Conservation (phyloP, 768 basidiomycete species). For the Pleurotus cornucopiae region DNA sequence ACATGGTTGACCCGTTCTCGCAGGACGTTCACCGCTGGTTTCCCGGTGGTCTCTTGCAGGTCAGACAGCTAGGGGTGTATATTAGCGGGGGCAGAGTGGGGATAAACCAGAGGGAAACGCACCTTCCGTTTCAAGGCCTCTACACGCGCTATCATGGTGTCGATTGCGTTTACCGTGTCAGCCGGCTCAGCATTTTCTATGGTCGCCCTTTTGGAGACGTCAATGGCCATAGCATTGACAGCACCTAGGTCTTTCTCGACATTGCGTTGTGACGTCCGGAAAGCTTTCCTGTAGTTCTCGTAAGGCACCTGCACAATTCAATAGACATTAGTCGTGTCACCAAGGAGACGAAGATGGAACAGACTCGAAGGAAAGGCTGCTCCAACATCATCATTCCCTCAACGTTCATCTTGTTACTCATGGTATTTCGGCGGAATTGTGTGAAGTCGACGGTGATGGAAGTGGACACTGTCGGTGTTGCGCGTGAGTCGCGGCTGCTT, state of each 20-base stretch:
- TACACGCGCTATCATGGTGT: slow-evolving; percentile 72
- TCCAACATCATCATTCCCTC: slow-evolving; percentile 81
- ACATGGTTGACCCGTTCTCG: slow-evolving; percentile 73
- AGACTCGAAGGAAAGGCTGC: slow-evolving; percentile 75
- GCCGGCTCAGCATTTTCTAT: slow-evolving; percentile 35
- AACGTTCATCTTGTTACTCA: slow-evolving; percentile 56
- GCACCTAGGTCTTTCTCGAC: slow-evolving; percentile 75
- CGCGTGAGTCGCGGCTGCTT: too few relatives aligned
- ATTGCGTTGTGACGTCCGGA: slow-evolving; percentile 75
- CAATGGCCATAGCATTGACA: slow-evolving; percentile 51
- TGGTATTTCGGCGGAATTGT: slow-evolving; percentile 12
- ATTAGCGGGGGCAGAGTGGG: not conserved
- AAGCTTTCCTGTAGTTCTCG: slow-evolving; percentile 86
- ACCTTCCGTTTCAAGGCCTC: slow-evolving; percentile 90
- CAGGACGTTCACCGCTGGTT: slow-evolving; percentile 68
- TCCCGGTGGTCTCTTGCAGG: slow-evolving; percentile 42
- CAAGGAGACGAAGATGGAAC: slow-evolving; percentile 12
- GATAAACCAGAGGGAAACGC: slow-evolving; percentile 10
- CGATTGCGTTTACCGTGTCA: slow-evolving; percentile 57
- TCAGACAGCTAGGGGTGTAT: slow-evolving; percentile 35
- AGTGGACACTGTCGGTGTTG: not conserved
- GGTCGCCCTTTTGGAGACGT: slow-evolving; percentile 49
- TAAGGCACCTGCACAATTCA: slow-evolving; percentile 65
- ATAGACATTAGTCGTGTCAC: not conserved
- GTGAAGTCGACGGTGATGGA: not conserved